A percentile compares a stretch with the other conserved stretches of the same genome.
phyloP scores from a whole-genome alignment of 2,329 filamentous ascomycete genomes.

The Diaporthe velutina region DNA sequence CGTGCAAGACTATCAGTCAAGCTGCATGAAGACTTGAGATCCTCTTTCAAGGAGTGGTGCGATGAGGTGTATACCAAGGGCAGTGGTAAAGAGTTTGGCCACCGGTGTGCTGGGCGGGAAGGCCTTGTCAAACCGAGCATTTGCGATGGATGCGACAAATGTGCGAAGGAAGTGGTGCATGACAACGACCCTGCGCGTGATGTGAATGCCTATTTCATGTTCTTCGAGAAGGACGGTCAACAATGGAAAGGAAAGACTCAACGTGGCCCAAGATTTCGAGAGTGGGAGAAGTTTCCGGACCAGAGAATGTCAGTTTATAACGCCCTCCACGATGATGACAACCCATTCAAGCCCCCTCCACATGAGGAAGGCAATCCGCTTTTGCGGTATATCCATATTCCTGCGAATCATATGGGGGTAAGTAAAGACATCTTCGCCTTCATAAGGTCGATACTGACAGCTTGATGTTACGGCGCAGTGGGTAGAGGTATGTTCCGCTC shows the following conservation, averaged over 20 bases:
- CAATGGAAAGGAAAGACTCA: neutral
- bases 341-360: neutral
- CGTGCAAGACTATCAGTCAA: neutral
- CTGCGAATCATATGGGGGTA: constrained; percentile 32
- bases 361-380: neutral
- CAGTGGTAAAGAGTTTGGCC: too few relatives aligned
- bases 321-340: neutral
- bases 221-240: neutral
- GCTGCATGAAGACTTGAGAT: neutral
- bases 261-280: neutral
- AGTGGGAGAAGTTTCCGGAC: neutral
- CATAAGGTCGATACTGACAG: neutral
- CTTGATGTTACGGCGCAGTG: neutral
- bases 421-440: neutral
- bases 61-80: neutral
- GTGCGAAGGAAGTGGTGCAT: accelerated
- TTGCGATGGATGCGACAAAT: neutral
- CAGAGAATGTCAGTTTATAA: neutral
- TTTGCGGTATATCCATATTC: constrained; percentile 24
- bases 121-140: neutral
- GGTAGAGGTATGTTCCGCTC: constrained; percentile 7
- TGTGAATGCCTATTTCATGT: constrained; percentile 13
- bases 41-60: neutral
- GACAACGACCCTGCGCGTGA: constrained; percentile 10
- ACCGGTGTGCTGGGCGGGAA: neutral